phyloP scores from a whole-genome alignment of 257 asterid genomes.

The Nicotiana tomentosiformis region DNA sequence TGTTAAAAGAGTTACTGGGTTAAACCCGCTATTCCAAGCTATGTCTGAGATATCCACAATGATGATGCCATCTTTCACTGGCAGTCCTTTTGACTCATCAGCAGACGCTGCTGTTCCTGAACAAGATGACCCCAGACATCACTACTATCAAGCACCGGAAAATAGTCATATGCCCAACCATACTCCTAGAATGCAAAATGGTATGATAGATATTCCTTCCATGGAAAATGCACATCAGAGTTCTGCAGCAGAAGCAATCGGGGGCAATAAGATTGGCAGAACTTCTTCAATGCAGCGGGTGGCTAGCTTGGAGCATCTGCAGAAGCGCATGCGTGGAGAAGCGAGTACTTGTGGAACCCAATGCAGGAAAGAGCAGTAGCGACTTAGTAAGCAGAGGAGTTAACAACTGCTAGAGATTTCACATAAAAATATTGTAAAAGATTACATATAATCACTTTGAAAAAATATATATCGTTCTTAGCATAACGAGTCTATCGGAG shows the following conservation, averaged over 20 bases:
- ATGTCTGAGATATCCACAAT: slow-evolving; percentile 72
- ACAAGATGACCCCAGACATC: slow-evolving; percentile 48
- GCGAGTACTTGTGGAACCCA: slow-evolving; percentile 28
- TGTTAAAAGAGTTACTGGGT: slow-evolving; percentile 83
- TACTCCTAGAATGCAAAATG: slow-evolving; percentile 33
- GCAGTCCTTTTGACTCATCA: slow-evolving; percentile 57
- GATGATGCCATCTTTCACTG: slow-evolving; percentile 48
- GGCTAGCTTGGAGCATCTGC: slow-evolving; percentile 88
- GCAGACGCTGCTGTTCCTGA: slow-evolving; percentile 69
- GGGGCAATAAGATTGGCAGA: slow-evolving; percentile 32
- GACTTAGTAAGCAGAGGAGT: background rate
- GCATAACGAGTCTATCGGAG: background rate
- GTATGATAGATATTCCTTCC: slow-evolving; percentile 31
- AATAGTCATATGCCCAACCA: slow-evolving; percentile 29
- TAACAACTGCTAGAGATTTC: background rate
- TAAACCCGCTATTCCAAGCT: slow-evolving; percentile 74
- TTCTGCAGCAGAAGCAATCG: slow-evolving; percentile 22
- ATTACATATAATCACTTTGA: background rate
- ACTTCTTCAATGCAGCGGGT: slow-evolving; percentile 71
- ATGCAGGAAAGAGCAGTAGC: slow-evolving; percentile 21
- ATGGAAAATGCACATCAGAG: slow-evolving; percentile 27
- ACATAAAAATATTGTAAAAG: background rate
- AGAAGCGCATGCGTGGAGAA: slow-evolving; percentile 68
- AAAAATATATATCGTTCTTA: background rate
- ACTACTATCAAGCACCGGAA: slow-evolving; percentile 40